Base-by-base conservation (phyloP, 2,329 filamentous ascomycete species). In the Colletotrichum incanum region DNA sequence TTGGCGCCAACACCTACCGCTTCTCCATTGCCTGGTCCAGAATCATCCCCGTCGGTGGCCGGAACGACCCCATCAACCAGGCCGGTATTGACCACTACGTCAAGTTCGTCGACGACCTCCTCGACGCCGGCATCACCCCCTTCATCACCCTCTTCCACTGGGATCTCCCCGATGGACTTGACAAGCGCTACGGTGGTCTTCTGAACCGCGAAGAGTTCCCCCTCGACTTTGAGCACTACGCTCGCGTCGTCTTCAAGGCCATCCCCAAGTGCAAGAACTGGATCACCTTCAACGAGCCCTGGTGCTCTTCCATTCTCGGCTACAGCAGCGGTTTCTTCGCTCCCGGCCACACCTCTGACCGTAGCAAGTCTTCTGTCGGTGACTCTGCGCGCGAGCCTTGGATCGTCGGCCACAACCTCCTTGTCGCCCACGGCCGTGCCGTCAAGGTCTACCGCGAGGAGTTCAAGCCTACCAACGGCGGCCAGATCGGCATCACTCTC, bases 211-310 rank as follows among this genome's bases (percentile, higher is more conserved):
- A 91, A 54, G 94, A 97, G 84, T 97, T 96, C 81, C 91, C 93
- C 3, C 88, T 92, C 71, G 94, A 97, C 83, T 97, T 91, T 79
- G 92, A 93, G 76, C 85, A 92, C 82, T 97, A 95, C 79, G 93
- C 94, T 12, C 91, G 92, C 73, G 86, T 94, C 58, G 86, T 94
- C 77, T 97, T 95, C 84, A 87, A 92, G 79, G 89, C 91, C 1
- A 87, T 97, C 60, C 89, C 91, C 65, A 92, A 92, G 81, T 94
- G 95, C 78, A 94, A 94, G 85, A 88, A 94, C 83, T 97, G 94
- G 94, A 94, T 95, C 81, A 96, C 94, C 34, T 94, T 96, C 84
- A 96, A 96, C 81, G 94, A 97, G 85, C 94, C 94, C 4, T 96
- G 93, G 91, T 97, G 94, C 83, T 93, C 91, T 74, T 90, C 92